Evolutionary conservation across 2,329 filamentous ascomycete species (phyloP), one percentile per base, ranked within the genome.

Genomic region (Calonectria multiphialidica): DNA sequence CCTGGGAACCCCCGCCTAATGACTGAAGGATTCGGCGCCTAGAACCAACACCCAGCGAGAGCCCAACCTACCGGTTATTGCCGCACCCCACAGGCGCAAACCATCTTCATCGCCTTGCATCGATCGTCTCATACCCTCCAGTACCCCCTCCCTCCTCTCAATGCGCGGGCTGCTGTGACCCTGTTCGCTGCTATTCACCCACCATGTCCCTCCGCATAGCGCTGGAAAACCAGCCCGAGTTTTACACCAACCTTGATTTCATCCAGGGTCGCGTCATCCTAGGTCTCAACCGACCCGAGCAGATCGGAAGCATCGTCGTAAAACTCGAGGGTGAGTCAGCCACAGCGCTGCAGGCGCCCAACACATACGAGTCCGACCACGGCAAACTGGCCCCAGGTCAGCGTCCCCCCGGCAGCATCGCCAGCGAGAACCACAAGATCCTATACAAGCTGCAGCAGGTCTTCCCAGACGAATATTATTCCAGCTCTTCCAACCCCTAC

Each of bases 311-410:
- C 65, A 92, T 97, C 74, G 87, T 95, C 44, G 94, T 96, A 79
- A 97, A 97, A 86, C 90, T 97, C 37, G 94, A 97, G 81, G 94
- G 94, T 76, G 94, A 97, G 84, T 92, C 92, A 59, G 89, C 89
- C 74, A 96, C 94, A 6, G 88, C 93, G 50, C 84, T 95, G 18
- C 82, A 86, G 83, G 81, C 90, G 74, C 84, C 90, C 77, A 76
- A 85, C 79, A 81, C 86, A 82, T 82, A 86, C 80, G 81, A 84
- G 28, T 77, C 85, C 83, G 81, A 84, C 80, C 79, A 86, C 80
- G 73, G 85, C 37, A 78, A 77, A 18, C 66, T 75, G 23, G 72
- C 75, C 66, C 77, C 76, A 28, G 72, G 77, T 45, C 82, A 82
- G 55, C 80, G 81, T 9, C 82, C 83, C 59, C 82, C 81, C 15